Conservation (phyloP, 306 rosid species). For the Prunus armeniaca region DNA sequence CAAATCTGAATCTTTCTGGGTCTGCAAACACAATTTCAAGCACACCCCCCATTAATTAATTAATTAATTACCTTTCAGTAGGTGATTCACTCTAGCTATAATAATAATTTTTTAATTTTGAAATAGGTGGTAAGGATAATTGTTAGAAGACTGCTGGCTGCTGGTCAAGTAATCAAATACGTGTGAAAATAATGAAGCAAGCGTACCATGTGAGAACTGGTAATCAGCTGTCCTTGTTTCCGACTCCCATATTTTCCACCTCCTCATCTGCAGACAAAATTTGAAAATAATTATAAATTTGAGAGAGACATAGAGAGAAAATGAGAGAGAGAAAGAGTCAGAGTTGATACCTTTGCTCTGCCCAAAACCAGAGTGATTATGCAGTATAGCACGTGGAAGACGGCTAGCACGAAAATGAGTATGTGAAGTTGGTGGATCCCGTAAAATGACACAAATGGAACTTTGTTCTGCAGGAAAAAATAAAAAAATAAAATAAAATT, state of each 20-base stretch:
- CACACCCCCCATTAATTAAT: not conserved
- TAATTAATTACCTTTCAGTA: not conserved
- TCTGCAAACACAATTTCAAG: conserved; percentile 35
- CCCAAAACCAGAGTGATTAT: conserved; percentile 60
- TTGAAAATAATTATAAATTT: not conserved
- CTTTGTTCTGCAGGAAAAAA: conserved; percentile 43
- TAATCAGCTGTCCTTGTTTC: conserved; percentile 71
- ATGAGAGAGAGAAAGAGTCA: not conserved
- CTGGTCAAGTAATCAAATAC: not conserved
- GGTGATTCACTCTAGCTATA: too few relatives aligned
- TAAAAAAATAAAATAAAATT: not conserved
- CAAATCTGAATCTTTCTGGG: conserved; percentile 81
- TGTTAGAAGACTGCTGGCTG: not conserved
- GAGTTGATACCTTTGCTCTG: conserved; percentile 54
- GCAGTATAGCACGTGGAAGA: conserved; percentile 70
- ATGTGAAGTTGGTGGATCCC: conserved; percentile 83
- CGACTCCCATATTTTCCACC: conserved; percentile 84
- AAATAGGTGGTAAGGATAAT: not conserved
- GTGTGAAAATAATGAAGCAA: too few relatives aligned
- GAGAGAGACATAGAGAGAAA: not conserved
- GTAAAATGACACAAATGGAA: conserved; percentile 49
- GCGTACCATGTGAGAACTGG: conserved; percentile 68
- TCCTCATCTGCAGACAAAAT: conserved; percentile 57
- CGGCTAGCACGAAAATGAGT: conserved; percentile 68
- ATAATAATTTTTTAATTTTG: too few relatives aligned